These are phyloP conservation scores for Lactarius hengduanensis DNA, from an alignment of 768 basidiomycete genomes.

Conservation along the genomic window DNA sequence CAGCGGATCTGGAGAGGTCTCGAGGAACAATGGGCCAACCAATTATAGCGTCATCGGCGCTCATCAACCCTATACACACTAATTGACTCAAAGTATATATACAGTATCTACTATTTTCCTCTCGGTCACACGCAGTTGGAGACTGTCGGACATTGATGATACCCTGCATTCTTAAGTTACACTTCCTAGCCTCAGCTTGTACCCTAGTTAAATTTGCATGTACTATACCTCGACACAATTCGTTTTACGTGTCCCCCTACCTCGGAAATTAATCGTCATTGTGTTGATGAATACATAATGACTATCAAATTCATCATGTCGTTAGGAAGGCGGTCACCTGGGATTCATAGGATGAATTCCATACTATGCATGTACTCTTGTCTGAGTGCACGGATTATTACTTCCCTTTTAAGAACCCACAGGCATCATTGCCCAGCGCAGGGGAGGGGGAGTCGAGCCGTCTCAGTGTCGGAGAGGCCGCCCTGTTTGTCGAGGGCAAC, in stretches of 20 bases:
- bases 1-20: background rate
- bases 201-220: background rate
- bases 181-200: background rate
- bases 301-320: background rate
- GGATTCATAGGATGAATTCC: too few species aligned
- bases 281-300: background rate
- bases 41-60: background rate
- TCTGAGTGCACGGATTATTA: too few species aligned
- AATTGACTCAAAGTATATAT: background rate
- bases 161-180: background rate
- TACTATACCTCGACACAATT: background rate
- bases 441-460: too few species aligned
- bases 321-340: too few species aligned
- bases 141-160: background rate
- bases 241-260: background rate
- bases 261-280: background rate
- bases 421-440: too few species aligned
- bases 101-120: background rate
- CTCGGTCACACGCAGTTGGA: background rate
- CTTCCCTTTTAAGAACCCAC: too few species aligned
- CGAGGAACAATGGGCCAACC: slow-evolving; percentile 9
- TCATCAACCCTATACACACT: background rate
- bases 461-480: too few species aligned
- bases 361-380: too few species aligned
- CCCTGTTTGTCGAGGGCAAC: too few species aligned